Percentiles rank a stretch among this genome's conserved stretches.
Evolutionary conservation across 2,329 filamentous ascomycete genomes (phyloP).

Genomic region (Ophidiomyces ophidiicola): DNA sequence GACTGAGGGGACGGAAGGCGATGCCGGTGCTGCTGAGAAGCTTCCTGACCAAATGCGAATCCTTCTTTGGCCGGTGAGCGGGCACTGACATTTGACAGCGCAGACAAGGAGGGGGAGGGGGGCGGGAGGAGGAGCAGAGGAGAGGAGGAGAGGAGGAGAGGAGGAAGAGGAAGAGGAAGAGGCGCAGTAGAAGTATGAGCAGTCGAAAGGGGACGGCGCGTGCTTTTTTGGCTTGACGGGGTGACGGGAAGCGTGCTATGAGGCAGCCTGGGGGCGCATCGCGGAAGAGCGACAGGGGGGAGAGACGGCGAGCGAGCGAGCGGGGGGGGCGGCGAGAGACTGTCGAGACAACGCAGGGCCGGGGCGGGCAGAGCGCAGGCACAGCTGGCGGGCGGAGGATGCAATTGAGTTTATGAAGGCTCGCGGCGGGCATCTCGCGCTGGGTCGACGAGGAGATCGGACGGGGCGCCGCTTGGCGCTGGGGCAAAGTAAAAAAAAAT

Average conservation of each 20-base stretch:
- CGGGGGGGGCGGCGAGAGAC: too few relatives aligned
- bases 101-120: neutral
- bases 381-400: neutral
- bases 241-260: too few relatives aligned
- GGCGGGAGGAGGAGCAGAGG: neutral
- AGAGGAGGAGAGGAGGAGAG: neutral
- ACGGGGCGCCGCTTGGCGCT: conserved; percentile 5
- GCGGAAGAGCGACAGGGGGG: too few relatives aligned
- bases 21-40: conserved; percentile 2
- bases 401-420: conserved; percentile 8
- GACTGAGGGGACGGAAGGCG: conserved; percentile 6
- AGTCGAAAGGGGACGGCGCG: too few relatives aligned
- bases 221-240: too few relatives aligned
- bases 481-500: conserved; percentile 9
- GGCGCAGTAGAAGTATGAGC: too few relatives aligned
- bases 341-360: too few relatives aligned
- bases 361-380: too few relatives aligned
- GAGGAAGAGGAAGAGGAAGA: too few relatives aligned
- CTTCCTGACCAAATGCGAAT: conserved; percentile 3
- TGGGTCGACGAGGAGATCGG: neutral
- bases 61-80: neutral
- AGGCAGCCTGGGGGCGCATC: too few relatives aligned
- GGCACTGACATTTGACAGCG: neutral
- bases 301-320: too few relatives aligned
- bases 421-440: conserved; percentile 3